A percentile compares a stretch with the other conserved stretches of the same genome.
phyloP scores from a whole-genome alignment of 768 basidiomycete species.

The Russula virescens region DNA sequence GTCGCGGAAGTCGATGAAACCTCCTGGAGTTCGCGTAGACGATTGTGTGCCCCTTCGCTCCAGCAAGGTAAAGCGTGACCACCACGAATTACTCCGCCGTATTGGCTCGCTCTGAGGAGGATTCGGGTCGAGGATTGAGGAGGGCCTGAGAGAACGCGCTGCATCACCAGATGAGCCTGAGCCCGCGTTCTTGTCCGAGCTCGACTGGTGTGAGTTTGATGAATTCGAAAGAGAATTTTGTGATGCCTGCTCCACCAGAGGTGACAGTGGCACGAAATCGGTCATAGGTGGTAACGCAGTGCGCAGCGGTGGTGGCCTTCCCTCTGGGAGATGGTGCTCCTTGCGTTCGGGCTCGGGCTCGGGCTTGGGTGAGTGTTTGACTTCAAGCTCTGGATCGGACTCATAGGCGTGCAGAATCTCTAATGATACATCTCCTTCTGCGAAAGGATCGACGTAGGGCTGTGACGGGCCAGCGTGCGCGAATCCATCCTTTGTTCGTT shows the following conservation, averaged over 20 bases:
- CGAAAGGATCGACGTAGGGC: slow-evolving; percentile 46
- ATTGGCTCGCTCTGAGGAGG: slow-evolving; percentile 43
- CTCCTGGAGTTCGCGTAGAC: slow-evolving; percentile 18
- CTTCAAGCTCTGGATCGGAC: slow-evolving; percentile 23
- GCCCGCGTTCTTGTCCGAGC: slow-evolving; percentile 19
- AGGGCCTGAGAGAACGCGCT: slow-evolving; percentile 31
- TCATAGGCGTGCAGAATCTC: slow-evolving; percentile 7
- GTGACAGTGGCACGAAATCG: slow-evolving; percentile 33
- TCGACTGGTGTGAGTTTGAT: slow-evolving; percentile 14
- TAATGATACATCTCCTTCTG: slow-evolving; percentile 24
- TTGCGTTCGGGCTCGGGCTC: background rate
- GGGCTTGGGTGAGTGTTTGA: background rate
- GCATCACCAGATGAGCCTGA: slow-evolving; percentile 15
- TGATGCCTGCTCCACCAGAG: slow-evolving; percentile 34
- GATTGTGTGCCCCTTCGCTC: slow-evolving; percentile 48
- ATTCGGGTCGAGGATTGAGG: slow-evolving; percentile 41
- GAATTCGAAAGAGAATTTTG: slow-evolving; percentile 25
- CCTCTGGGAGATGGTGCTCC: background rate
- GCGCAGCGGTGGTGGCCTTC: slow-evolving; percentile 6
- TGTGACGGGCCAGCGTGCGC: background rate
- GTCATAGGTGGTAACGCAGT: slow-evolving; percentile 25
- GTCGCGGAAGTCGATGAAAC: slow-evolving; percentile 59
- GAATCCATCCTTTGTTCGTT: background rate
- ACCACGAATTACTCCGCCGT: slow-evolving; percentile 70
- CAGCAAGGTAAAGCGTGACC: slow-evolving; percentile 65